These are phyloP conservation scores for Penicillium odoratum DNA, from an alignment of 495 filamentous ascomycete genomes.

Conservation along the genomic window DNA sequence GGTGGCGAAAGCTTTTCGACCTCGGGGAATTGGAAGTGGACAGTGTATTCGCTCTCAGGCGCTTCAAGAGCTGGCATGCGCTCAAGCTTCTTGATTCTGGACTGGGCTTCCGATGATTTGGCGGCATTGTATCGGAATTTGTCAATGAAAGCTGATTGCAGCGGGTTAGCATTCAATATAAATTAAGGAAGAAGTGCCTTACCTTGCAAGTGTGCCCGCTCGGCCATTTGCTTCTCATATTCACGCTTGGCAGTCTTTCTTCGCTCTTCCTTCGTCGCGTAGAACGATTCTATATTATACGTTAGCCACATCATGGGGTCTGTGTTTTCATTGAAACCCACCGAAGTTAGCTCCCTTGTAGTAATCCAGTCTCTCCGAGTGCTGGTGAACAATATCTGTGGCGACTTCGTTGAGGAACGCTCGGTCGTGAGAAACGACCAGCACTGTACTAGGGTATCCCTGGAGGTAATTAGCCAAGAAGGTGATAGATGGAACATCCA, in stretches of 20 bases:
- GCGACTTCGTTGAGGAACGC: constrained; percentile 98
- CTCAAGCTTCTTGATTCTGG: constrained; percentile 97
- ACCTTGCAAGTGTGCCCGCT: constrained; percentile 82
- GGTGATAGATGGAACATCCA: constrained; percentile 99
- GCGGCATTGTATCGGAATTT: constrained; percentile 99
- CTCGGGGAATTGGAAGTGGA: constrained; percentile 97
- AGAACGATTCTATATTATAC: constrained; percentile 76
- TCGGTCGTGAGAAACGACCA: constrained; percentile 98
- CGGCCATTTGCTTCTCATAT: constrained; percentile 97
- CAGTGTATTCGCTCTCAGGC: constrained; percentile 91
- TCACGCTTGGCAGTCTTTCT: constrained; percentile 95
- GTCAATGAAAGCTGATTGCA: constrained; percentile 81
- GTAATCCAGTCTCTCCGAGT: constrained; percentile 95
- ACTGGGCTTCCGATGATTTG: constrained; percentile 97
- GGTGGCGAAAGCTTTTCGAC: constrained; percentile 97
- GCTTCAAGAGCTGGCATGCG: constrained; percentile 90
- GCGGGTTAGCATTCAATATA: constrained; percentile 10
- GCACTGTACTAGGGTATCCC: constrained; percentile 86
- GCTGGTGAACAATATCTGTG: constrained; percentile 99
- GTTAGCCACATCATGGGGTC: constrained; percentile 4
- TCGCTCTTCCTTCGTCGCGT: constrained; percentile 94
- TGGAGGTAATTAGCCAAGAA: constrained; percentile 98
- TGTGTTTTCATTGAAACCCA: constrained; percentile 25
- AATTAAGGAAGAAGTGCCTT: constrained; percentile 9
- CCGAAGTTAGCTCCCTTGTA: constrained; percentile 96